phyloP scores from a whole-genome alignment of 225 moss, liverwort and hornwort genomes.

The Bryum argenteum region DNA sequence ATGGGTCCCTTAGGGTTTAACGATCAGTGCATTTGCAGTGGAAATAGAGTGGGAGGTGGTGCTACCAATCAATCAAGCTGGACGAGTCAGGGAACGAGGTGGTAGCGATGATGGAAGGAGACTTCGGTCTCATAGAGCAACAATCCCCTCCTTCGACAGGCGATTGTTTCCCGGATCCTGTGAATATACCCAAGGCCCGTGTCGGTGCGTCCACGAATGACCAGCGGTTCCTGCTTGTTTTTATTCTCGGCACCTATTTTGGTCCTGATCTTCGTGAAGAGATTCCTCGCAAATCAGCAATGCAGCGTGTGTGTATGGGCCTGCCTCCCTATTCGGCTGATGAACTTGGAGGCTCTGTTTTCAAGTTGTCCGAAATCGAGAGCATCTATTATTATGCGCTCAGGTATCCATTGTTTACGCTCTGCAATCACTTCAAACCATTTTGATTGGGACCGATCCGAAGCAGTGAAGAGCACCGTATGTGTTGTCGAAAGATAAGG shows the following conservation, averaged over 20 bases:
- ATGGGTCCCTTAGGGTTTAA: neutral
- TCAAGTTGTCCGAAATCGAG: conserved; percentile 96
- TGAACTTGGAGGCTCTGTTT: conserved; percentile 83
- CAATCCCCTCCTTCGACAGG: conserved; percentile 59
- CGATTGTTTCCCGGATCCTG: conserved; percentile 56
- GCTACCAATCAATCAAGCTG: conserved; percentile 34
- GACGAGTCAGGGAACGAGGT: conserved; percentile 51
- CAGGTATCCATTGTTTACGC: conserved; percentile 32
- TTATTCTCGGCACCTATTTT: conserved; percentile 93
- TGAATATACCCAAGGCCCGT: conserved; percentile 72
- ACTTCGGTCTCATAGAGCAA: conserved; percentile 77
- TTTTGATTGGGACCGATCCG: neutral
- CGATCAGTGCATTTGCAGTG: conserved; percentile 24
- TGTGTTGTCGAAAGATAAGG: neutral
- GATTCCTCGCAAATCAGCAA: conserved; percentile 83
- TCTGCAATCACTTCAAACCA: neutral
- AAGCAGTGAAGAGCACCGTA: neutral
- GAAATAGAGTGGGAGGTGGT: conserved; percentile 15
- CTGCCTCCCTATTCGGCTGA: conserved; percentile 74
- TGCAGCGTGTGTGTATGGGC: conserved; percentile 75
- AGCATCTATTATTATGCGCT: conserved; percentile 91
- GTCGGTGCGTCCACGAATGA: conserved; percentile 95
- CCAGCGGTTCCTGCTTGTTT: conserved; percentile 89
- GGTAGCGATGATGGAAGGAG: conserved; percentile 68
- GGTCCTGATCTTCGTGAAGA: conserved; percentile 92